Evolutionary conservation across 805 yeast genomes (phyloP).

Genomic region (Yamadazyma scolyti): DNA sequence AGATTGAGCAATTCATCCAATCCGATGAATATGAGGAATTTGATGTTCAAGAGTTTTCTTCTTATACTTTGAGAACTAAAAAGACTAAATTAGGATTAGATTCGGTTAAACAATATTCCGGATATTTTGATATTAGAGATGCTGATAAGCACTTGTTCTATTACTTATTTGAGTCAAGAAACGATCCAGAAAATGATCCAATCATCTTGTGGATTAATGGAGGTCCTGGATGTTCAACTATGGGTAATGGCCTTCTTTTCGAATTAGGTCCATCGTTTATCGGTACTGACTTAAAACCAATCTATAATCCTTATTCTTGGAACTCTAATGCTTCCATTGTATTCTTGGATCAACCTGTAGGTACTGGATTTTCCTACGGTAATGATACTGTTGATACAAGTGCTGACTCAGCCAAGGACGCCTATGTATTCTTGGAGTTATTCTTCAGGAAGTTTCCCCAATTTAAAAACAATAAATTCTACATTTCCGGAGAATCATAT

Average conservation of each 20-base stretch:
- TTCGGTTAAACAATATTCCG: conserved; percentile 71
- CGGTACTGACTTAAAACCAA: conserved; percentile 17
- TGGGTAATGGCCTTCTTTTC: conserved; percentile 21
- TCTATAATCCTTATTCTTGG: conserved; percentile 23
- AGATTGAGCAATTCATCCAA: no score
- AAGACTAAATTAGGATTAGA: conserved; percentile 76
- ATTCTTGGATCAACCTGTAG: conserved; percentile 28
- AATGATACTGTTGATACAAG: conserved; percentile 14
- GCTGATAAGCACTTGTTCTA: conserved; percentile 47
- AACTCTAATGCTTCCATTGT: conserved; percentile 27
- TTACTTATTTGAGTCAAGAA: conserved; percentile 26
- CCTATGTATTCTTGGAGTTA: conserved; percentile 21
- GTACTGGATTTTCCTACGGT: conserved; percentile 18
- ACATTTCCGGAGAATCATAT: conserved; percentile 35
- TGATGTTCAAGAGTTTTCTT: no score
- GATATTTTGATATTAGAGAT: conserved; percentile 71
- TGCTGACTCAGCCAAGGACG: conserved; percentile 19
- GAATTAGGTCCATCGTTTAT: conserved; percentile 23
- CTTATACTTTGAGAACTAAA: no score
- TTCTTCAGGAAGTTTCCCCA: conserved; percentile 25
- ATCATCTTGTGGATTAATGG: conserved; percentile 25
- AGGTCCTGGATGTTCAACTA: conserved; percentile 26
- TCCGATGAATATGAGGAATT: no score
- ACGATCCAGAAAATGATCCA: conserved; percentile 24
- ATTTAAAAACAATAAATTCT: conserved; percentile 16